Base-by-base conservation (phyloP, 2,329 filamentous ascomycete species). In the Iodosphaeria phyllophila region DNA sequence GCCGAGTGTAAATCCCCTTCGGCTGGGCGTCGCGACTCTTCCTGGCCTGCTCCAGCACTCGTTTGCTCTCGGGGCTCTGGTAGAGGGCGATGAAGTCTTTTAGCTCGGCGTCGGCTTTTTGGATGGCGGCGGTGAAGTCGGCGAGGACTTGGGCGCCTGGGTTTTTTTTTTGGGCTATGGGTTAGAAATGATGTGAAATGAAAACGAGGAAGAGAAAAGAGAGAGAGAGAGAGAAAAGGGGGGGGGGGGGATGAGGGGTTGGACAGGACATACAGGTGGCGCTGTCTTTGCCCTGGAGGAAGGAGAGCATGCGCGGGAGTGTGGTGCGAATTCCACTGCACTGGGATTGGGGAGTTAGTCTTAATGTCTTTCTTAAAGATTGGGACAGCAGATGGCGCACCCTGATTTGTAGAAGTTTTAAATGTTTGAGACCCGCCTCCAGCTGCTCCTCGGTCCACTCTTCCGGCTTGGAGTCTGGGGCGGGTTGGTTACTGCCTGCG, bases 1-100 rank as follows among this genome's bases (percentile, higher is more conserved):
- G 56, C 69, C 69, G 74, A 2, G 60, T 56, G 35, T 56, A 62
- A 33, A 74, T 70, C 4, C 58, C 62, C 25, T 56, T 52, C 0
- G 64, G 60, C 21, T 69, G 60, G 19, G 60, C 54, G 26, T 57
- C 48, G 11, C 56, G 56, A 35, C 67, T 71, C 36, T 59, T 54
- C 20, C 44, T 51, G 2, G 58, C 64, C 28, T 61, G 54, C 8
- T 60, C 52, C 27, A 74, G 48, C 8, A 67, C 50, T 26, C 55
- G 55, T 22, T 50, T 52, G 30, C 47, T 60, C 22, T 55, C 50
- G 4, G 60, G 56, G 33, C 51, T 51, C 8, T 44, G 52, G 39
- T 61, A 54, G 5, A 58, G 40, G 5, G 58, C 43, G 5, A 50
- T 49, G 27, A 69, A 64, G 17, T 61, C 53, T 13, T 55, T 51